Evolutionary conservation across 129 eudicot species (phyloP).

Genomic region (Cynara cardunculus): DNA sequence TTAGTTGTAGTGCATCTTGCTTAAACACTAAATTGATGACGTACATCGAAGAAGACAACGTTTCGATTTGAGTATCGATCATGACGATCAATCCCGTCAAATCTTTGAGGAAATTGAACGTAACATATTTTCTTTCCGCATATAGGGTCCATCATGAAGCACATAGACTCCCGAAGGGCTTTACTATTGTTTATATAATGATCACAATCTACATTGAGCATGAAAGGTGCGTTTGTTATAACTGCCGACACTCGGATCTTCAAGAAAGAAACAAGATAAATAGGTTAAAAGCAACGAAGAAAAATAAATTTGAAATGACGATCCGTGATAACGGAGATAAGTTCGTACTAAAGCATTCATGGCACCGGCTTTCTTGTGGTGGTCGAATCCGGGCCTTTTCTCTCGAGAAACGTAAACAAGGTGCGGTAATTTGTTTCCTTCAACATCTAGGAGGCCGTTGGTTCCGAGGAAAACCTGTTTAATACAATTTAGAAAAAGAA

Average conservation of each 20-base stretch:
- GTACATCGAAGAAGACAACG: conserved; percentile 77
- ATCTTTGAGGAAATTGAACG: conserved; percentile 79
- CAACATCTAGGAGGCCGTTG: conserved; percentile 51
- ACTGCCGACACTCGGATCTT: conserved; percentile 80
- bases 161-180: conserved; percentile 80
- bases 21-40: not conserved
- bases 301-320: not conserved
- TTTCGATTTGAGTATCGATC: conserved; percentile 77
- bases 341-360: conserved; percentile 69
- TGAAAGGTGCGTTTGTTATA: conserved; percentile 69
- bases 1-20: too few species aligned
- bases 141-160: conserved; percentile 83
- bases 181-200: conserved; percentile 80
- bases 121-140: conserved; percentile 71
- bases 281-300: not conserved
- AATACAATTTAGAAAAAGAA: not conserved
- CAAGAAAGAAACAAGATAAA: not conserved
- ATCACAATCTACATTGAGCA: conserved; percentile 76
- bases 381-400: conserved; percentile 77
- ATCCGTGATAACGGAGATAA: not conserved
- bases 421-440: conserved; percentile 58
- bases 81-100: conserved; percentile 65
- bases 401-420: conserved; percentile 78
- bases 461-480: conserved; percentile 61
- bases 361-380: conserved; percentile 90